Evolutionary conservation across 345 rosid species (phyloP), one percentile per base, ranked within the genome.

Genomic region (Erysimum cheiranthoides): DNA sequence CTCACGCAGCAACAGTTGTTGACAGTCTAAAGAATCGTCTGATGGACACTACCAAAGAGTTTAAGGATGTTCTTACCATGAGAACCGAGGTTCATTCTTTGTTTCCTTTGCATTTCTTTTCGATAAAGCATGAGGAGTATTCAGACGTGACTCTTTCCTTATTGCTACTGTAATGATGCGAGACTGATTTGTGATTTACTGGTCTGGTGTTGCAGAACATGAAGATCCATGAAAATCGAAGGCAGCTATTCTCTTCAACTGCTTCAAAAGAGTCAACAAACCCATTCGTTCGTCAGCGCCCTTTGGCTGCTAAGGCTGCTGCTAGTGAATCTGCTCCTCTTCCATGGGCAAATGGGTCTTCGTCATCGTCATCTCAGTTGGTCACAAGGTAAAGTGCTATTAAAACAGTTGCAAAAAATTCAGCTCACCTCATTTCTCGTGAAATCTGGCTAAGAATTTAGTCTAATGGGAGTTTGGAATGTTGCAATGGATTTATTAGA

Each of bases 11-110:
- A 59, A 89, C 95, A 17, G 91, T 91, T 61, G 97, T 89, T 34
- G 97, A 89, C 78, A 78, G 81, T 81, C 76, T 91, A 47, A 91
- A 91, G 85, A 85, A 86, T 64, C 91, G 95, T 45, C 64, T 91
- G 77, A 91, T 91, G 95, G 85, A 87, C 10, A 66, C 97, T 36
- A 89, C 95, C 12, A 91, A 91, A 78, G 97, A 89, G 82, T 91
- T 91, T 65, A 91, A 89, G 72, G 93, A 91, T 71, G 93, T 91
- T 70, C 92, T 91, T 34, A 91, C 97, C 45, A 80, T 84, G 84
- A 86, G 97, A 51, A 87, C 97, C 28, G 97, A 91, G 95, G 97
- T 89, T 60, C 35, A 31, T 73, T 62, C 71, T 68, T 60, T 18
- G 46, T 59, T 72, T 72, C 67, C 63, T 18, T 63, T 61, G 13